Percentiles rank a stretch among this genome's conserved stretches.
Conservation (phyloP, 441 rosid species). For the Arabidopsis lyrata region DNA sequence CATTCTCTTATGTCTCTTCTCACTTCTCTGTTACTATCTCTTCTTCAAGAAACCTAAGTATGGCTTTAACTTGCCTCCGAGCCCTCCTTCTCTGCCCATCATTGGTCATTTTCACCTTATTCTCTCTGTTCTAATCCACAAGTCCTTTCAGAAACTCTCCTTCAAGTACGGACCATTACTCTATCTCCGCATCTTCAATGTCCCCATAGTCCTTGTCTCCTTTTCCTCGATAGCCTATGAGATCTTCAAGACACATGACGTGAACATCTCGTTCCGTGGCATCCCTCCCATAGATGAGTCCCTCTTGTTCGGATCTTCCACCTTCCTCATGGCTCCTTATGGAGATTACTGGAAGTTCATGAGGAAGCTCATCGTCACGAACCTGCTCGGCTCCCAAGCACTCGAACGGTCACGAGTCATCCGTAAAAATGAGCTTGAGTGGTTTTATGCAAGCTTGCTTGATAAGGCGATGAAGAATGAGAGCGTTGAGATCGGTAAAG, state of each 20-base stretch:
- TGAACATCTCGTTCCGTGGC: conserved; percentile 36
- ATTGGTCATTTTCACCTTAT: conserved; percentile 30
- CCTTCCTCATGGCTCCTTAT: conserved; percentile 34
- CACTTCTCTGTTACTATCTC: neutral
- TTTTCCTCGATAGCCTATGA: conserved; percentile 43
- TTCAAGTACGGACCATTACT: conserved; percentile 44
- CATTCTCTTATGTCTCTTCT: neutral
- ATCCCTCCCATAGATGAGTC: neutral
- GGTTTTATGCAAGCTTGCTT: conserved; percentile 10
- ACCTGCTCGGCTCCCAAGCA: conserved; percentile 35
- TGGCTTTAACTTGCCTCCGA: neutral
- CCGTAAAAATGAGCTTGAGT: conserved; percentile 38
- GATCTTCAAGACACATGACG: conserved; percentile 46
- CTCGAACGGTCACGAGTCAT: conserved; percentile 32
- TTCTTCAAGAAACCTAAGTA: conserved; percentile 4
- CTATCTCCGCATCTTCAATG: conserved; percentile 40
- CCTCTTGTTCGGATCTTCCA: conserved; percentile 29
- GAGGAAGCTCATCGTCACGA: conserved; percentile 47
- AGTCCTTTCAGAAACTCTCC: conserved; percentile 19
- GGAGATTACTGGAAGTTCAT: conserved; percentile 55
- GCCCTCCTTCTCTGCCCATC: conserved; percentile 24
- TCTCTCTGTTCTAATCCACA: neutral
- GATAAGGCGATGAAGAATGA: conserved; percentile 9
- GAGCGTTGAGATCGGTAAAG: conserved; percentile 21
- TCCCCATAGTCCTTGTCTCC: conserved; percentile 40